Conservation (phyloP, 78 protist genomes). For the Dictyostelium brefeldianum region DNA sequence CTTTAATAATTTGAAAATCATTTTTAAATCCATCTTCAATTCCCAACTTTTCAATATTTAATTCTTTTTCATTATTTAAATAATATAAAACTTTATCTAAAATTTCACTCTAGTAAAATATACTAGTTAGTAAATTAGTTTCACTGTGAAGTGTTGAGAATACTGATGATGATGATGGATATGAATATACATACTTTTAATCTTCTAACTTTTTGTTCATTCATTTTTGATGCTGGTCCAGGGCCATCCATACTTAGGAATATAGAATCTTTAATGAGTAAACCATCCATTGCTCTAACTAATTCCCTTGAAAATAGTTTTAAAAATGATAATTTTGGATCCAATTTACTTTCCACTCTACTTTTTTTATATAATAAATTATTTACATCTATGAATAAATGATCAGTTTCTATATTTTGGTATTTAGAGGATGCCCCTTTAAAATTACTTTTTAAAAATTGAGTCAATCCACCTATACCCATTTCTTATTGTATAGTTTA, state of each 20-base stretch:
- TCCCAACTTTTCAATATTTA: neutral
- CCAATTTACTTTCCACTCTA: too few species aligned
- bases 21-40: neutral
- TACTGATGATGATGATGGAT: neutral
- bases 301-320: too few species aligned
- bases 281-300: too few species aligned
- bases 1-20: neutral
- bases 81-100: neutral
- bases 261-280: neutral
- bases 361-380: neutral
- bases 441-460: neutral
- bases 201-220: conserved; percentile 53
- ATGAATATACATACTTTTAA: conserved; percentile 6
- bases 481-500: too few species aligned
- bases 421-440: neutral
- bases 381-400: neutral
- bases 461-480: neutral
- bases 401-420: neutral
- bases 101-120: neutral
- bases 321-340: too few species aligned
- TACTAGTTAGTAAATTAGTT: too few species aligned
- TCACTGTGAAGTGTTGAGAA: too few species aligned
- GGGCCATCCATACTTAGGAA: conserved; percentile 50
- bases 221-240: conserved; percentile 46
- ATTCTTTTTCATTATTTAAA: neutral